Evolutionary conservation across 106 monocot species (phyloP), one percentile per base, ranked within the genome.

Genomic region (Allium cepa): DNA sequence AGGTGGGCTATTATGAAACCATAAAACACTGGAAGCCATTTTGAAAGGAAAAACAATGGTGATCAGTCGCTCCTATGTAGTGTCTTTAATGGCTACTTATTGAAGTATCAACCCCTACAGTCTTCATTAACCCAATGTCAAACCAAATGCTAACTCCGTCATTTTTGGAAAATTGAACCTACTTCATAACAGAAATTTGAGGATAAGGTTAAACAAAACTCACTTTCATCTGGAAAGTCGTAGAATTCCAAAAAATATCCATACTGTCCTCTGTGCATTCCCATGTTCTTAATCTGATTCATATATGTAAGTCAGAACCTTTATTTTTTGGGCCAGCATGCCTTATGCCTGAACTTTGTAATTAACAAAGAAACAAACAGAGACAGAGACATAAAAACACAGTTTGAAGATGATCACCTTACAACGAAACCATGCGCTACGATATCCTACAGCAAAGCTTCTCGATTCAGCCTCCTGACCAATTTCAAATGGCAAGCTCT

Each of bases 391-490:
- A 67, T 64, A 59, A 59, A 59, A 59, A 22, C 59, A 55, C 15
- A 15, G 53, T 55, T 55, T 15, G 11, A 55, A 55, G 53, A 13
- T 26, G 26, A 4, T n/a, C 58, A 91, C 91, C 91, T 84, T 91
- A 55, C 84, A 87, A 50, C 81, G 87, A 46, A 91, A 91, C 91
- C 91, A 91, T 60, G 87, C 91, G 66, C 87, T 56, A 9, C 87
- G 83, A 53, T 22, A 91, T 11, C 91, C 91, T 56, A 45, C 58
- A 0, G 18, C 9, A 63, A 87, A 91, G 64, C 71, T 71, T 52
- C 70, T 91, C 28, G 77, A 59, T 67, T 91, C 87, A 51, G 77
- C 86, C 36, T 76, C 63, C 69, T 87, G 77, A 4, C 81, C 84
- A 79, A 78, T 68, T 69, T 79, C 60, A 57, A 84, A 91, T 28